These are phyloP conservation scores for Stentor coeruleus DNA, from an alignment of 73 alveolate genomes.

Conservation along the genomic window DNA sequence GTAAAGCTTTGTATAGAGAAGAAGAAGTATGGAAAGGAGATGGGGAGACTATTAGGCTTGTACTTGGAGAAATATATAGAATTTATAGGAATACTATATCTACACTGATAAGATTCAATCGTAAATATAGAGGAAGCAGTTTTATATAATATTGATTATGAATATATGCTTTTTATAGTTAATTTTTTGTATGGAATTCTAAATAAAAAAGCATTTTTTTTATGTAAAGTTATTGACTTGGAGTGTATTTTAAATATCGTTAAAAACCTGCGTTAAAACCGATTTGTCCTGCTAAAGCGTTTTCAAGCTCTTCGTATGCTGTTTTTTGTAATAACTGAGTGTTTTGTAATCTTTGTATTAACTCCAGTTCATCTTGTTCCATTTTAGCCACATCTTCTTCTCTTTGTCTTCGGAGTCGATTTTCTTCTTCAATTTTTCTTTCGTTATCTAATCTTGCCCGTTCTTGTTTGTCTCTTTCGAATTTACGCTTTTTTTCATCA, in stretches of 20 bases:
- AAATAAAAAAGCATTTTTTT: no score
- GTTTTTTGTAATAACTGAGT: conserved; percentile 37
- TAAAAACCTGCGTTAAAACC: background rate
- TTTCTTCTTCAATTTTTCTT: conserved; percentile 27
- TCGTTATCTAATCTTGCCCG: background rate
- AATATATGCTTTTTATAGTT: no score
- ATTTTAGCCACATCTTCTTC: conserved; percentile 32
- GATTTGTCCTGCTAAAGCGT: conserved; percentile 41
- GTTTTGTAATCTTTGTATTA: conserved; percentile 52
- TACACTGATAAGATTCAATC: background rate
- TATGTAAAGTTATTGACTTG: no score
- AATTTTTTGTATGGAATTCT: no score
- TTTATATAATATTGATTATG: no score
- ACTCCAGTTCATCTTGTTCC: conserved; percentile 62
- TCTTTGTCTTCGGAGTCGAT: background rate
- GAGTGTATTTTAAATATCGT: no score
- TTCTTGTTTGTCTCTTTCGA: background rate
- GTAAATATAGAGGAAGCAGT: background rate
- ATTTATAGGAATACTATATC: background rate
- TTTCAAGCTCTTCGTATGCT: conserved; percentile 49
- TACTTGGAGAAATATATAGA: background rate
- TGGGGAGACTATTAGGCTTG: background rate
- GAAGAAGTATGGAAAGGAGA: background rate
- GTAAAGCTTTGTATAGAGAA: background rate
- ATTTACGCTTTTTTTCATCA: conserved; percentile 14